A percentile compares a stretch with the other conserved stretches of the same genome.
phyloP scores from a whole-genome alignment of 2,329 filamentous ascomycete species.

The Coniochaeta pulveracea region DNA sequence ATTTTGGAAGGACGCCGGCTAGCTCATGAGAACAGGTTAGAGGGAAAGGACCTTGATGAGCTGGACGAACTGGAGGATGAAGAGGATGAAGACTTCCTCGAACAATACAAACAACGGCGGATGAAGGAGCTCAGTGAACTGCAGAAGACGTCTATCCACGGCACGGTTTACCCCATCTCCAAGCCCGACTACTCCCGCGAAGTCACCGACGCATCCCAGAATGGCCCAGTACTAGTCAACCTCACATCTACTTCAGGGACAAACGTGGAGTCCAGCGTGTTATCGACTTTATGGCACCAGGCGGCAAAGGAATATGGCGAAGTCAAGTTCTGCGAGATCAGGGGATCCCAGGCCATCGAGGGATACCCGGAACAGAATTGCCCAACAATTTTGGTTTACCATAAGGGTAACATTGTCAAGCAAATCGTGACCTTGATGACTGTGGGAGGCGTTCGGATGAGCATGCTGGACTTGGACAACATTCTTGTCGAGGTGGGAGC shows the following conservation, averaged over 20 bases:
- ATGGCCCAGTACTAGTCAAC: slow-evolving; percentile 62
- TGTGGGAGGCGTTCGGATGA: slow-evolving; percentile 60
- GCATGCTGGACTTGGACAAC: slow-evolving; percentile 65
- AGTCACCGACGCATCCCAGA: slow-evolving; percentile 79
- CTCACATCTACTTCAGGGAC: slow-evolving; percentile 67
- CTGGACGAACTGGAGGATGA: slow-evolving; percentile 88
- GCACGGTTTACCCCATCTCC: slow-evolving; percentile 83
- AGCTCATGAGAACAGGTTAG: slow-evolving; percentile 83
- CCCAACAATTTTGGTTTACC: slow-evolving; percentile 86
- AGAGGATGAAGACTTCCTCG: slow-evolving; percentile 86
- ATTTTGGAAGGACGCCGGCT: slow-evolving; percentile 71
- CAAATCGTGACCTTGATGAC: slow-evolving; percentile 85
- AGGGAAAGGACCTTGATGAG: slow-evolving; percentile 91
- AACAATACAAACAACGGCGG: slow-evolving; percentile 78
- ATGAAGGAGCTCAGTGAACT: slow-evolving; percentile 71
- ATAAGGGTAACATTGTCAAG: slow-evolving; percentile 81
- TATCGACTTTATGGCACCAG: slow-evolving; percentile 78
- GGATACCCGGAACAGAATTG: slow-evolving; percentile 93
- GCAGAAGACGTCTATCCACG: slow-evolving; percentile 68
- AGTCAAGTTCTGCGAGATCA: slow-evolving; percentile 95
- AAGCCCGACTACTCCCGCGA: slow-evolving; percentile 89
- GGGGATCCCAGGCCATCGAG: slow-evolving; percentile 85
- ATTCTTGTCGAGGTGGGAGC: slow-evolving; percentile 75
- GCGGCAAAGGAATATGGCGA: slow-evolving; percentile 80
- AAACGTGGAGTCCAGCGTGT: slow-evolving; percentile 74